A percentile compares a stretch with the other conserved stretches of the same genome.
These are phyloP conservation scores for Pleoardoris graminearum DNA, from an alignment of 2,329 filamentous ascomycete species.

Conservation along the genomic window DNA sequence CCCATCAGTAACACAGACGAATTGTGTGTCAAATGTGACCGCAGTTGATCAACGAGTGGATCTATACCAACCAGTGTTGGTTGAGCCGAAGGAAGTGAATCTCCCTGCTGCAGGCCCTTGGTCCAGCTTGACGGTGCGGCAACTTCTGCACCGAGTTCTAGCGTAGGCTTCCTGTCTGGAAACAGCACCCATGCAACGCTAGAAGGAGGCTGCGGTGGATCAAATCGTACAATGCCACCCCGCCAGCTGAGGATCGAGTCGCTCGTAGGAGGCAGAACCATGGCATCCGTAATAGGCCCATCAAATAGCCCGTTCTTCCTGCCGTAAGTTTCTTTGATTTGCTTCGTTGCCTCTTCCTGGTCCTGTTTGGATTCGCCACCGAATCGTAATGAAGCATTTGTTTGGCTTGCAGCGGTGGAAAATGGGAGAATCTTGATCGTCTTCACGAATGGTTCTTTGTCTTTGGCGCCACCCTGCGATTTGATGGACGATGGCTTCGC, in stretches of 20 bases:
- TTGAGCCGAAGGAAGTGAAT: constrained; percentile 57
- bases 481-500: constrained; percentile 60
- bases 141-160: constrained; percentile 78
- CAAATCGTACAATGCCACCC: constrained; percentile 81
- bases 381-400: constrained; percentile 73
- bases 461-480: constrained; percentile 35
- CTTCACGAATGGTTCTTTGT: constrained; percentile 58
- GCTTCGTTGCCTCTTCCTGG: constrained; percentile 73
- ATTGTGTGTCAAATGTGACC: constrained; percentile 76
- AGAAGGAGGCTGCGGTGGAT: constrained; percentile 54
- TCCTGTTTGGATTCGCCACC: constrained; percentile 85
- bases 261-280: constrained; percentile 68
- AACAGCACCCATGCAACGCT: constrained; percentile 72
- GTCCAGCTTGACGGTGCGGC: constrained; percentile 62
- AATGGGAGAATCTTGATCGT: constrained; percentile 83
- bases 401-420: constrained; percentile 58
- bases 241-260: constrained; percentile 67
- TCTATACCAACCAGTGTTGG: constrained; percentile 84
- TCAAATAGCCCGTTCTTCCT: constrained; percentile 68
- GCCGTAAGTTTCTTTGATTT: constrained; percentile 72
- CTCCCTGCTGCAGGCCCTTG: constrained; percentile 56
- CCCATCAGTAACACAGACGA: constrained; percentile 91
- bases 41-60: constrained; percentile 69
- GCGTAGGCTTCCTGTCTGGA: constrained; percentile 70
- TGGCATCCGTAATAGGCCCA: constrained; percentile 87